A percentile compares a stretch with the other conserved stretches of the same genome.
Conservation (phyloP, 306 rosid species). For the Dicorynia guianensis region DNA sequence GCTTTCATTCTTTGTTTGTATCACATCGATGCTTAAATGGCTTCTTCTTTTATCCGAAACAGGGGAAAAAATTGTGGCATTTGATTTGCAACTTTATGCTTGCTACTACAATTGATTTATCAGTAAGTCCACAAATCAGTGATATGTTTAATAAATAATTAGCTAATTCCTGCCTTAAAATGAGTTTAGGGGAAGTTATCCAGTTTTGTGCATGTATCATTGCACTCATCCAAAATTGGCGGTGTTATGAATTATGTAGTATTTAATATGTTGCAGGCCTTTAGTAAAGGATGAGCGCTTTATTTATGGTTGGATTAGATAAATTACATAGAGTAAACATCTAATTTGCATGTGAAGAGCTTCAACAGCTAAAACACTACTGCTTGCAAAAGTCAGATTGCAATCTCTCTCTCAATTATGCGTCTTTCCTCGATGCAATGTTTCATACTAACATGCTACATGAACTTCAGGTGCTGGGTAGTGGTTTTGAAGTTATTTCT, state of each 20-base stretch:
- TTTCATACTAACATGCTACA: conserved; percentile 29
- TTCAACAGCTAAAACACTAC: not conserved
- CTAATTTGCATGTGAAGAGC: conserved; percentile 18
- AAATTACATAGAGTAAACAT: conserved; percentile 6
- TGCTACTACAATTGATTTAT: not conserved
- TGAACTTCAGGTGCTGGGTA: conserved; percentile 80
- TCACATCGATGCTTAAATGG: not conserved
- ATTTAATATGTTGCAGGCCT: not conserved
- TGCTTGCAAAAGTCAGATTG: not conserved
- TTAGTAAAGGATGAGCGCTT: not conserved
- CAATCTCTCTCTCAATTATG: not conserved
- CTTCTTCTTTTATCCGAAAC: not conserved
- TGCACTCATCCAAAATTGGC: not conserved
- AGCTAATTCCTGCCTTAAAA: too few species aligned
- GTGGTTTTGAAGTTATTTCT: conserved; percentile 93
- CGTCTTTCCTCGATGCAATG: conserved; percentile 29
- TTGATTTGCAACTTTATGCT: not conserved
- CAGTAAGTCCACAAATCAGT: not conserved
- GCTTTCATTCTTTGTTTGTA: not conserved
- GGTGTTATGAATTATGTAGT: conserved; percentile 3
- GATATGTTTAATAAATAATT: not conserved
- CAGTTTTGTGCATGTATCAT: not conserved
- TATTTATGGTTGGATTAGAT: conserved; percentile 19
- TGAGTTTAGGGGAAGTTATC: too few species aligned
- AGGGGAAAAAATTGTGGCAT: not conserved